Evolutionary conservation across 2,329 filamentous ascomycete genomes (phyloP), one percentile per base, ranked within the genome.

Genomic region (Exophiala calicioides): DNA sequence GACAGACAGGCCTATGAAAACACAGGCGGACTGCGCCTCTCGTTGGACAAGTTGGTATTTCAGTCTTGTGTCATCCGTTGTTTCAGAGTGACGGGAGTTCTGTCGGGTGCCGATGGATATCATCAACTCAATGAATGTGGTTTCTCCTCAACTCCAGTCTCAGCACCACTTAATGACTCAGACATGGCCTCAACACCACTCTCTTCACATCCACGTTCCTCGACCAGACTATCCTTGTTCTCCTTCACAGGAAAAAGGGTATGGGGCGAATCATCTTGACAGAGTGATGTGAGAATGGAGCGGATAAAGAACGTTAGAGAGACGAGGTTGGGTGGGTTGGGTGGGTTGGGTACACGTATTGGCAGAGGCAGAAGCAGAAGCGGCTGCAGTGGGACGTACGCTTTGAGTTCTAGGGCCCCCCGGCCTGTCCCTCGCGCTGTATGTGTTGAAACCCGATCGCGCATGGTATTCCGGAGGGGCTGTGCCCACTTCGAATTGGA

Each of bases 371-470:
- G n/a, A n/a, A n/a, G n/a, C n/a, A n/a, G n/a, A n/a, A n/a, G 40
- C 44, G 29, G 5, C 18, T 13, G 32, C 32, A 41, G 36, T 30
- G 24, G 36, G 41, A 52, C 52, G 52, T 49, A 55, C 52, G 42
- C 42, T 47, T 44, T 51, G 43, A 32, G 49, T 55, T 32, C 45
- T 52, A 41, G 52, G 52, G 38, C 45, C 46, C 7, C 52, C 52
- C 13, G 44, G 37, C 46, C 45, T 47, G 24, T 52, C 49, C 45
- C 44, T 44, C 1, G 48, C 24, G 35, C 48, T 47, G 42, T 39
- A 55, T n/a, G 45, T 42, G 41, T 34, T 27, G 37, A 45, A 46
- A 13, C 38, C 49, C n/a, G 42, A 46, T 3, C 39, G 37, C 18
- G 37, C 41, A 16, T 43, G 45, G 33, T 55, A 55, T 35, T 50